phyloP scores from a whole-genome alignment of 1,139 yeast genomes.

The Candida anutae region DNA sequence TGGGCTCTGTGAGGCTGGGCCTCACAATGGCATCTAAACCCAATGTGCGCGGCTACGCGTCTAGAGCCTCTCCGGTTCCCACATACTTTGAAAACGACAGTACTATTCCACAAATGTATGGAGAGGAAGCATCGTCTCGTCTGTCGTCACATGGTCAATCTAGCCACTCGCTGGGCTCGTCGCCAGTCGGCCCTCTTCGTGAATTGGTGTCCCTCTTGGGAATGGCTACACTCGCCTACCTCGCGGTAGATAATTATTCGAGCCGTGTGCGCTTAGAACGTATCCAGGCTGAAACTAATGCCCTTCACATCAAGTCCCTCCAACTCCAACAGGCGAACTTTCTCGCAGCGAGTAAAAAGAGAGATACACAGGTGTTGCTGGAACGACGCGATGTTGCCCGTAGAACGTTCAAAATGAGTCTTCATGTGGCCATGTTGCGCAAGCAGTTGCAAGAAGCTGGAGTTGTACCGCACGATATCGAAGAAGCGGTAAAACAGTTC shows the following conservation, averaged over 20 bases:
- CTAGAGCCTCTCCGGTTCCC: too few species aligned
- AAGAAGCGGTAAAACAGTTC: conserved; percentile 44
- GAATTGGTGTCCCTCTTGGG: conserved; percentile 32
- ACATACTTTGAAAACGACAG: too few species aligned
- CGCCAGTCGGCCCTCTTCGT: conserved; percentile 10
- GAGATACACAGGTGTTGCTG: conserved; percentile 38
- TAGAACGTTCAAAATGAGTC: conserved; percentile 51
- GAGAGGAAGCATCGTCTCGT: too few species aligned
- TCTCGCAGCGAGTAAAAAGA: conserved; percentile 35
- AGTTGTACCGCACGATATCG: conserved; percentile 44
- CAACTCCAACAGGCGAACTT: conserved; percentile 38
- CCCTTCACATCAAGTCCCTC: conserved; percentile 33
- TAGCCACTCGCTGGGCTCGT: too few species aligned
- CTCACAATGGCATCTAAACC: too few species aligned
- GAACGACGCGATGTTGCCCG: conserved; percentile 42
- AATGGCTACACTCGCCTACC: conserved; percentile 33
- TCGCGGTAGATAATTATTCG: conserved; percentile 47
- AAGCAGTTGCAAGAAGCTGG: conserved; percentile 50
- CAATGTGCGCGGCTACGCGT: too few species aligned
- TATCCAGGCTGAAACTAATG: conserved; percentile 29
- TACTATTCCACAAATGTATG: too few species aligned
- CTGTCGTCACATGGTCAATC: too few species aligned
- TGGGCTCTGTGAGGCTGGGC: too few species aligned
- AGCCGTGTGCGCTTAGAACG: conserved; percentile 36
- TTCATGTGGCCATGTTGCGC: conserved; percentile 56